These are phyloP conservation scores for Alnus rubra DNA, from an alignment of 306 rosid species.

Conservation along the genomic window DNA sequence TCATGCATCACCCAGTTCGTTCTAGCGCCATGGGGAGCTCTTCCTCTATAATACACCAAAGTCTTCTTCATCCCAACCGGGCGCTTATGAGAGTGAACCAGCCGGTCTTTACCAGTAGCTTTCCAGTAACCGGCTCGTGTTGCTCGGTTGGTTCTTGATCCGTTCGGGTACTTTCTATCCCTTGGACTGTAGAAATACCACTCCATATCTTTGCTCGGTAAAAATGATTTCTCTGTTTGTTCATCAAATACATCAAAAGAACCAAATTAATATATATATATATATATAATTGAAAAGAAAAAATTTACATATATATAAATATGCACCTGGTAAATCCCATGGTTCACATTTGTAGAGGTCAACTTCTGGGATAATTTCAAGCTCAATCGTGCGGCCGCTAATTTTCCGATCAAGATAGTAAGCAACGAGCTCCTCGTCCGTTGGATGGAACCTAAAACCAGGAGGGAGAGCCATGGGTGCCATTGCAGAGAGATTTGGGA, in stretches of 20 bases:
- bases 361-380: conserved; percentile 90
- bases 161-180: conserved; percentile 93
- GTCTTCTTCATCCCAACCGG: conserved; percentile 93
- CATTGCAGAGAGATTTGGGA: conserved; percentile 41
- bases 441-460: conserved; percentile 96
- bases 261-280: not conserved
- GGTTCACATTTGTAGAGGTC: conserved; percentile 97
- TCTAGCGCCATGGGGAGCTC: conserved; percentile 94
- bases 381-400: conserved; percentile 86
- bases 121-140: conserved; percentile 94
- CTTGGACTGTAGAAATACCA: conserved; percentile 97
- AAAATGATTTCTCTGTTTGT: conserved; percentile 64
- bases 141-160: conserved; percentile 94
- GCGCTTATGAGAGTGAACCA: conserved; percentile 64
- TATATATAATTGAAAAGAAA: not conserved
- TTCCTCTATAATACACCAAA: conserved; percentile 81
- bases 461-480: conserved; percentile 98
- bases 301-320: no score
- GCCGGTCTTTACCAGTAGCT: conserved; percentile 88
- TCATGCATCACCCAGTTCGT: conserved; percentile 99
- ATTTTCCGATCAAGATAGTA: conserved; percentile 86
- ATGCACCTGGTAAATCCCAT: conserved; percentile 94
- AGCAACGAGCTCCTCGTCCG: conserved; percentile 96
- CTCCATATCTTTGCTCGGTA: conserved; percentile 95
- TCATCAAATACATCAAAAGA: no score